Percentiles rank a stretch among this genome's conserved stretches.
phyloP scores from a whole-genome alignment of 2,329 filamentous ascomycete genomes.

The Cytospora paraplurivora region DNA sequence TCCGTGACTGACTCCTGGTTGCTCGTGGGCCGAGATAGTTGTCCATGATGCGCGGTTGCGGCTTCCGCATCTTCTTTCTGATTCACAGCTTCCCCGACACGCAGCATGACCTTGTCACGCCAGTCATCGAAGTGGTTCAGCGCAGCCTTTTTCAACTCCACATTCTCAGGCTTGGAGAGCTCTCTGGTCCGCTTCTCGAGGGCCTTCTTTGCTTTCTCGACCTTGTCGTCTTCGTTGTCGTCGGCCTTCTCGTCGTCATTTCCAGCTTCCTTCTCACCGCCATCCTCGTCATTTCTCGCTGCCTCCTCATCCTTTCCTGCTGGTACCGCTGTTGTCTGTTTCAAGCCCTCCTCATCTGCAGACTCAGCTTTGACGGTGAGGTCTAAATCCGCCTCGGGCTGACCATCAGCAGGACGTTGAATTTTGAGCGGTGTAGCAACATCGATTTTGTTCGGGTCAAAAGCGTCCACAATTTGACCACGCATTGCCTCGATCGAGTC shows the following conservation, averaged over 20 bases:
- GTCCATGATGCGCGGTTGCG: conserved; percentile 47
- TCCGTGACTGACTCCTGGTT: conserved; percentile 43
- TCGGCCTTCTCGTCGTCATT: conserved; percentile 19
- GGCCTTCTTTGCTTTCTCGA: conserved; percentile 24
- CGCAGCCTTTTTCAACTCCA: conserved; percentile 52
- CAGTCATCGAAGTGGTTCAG: conserved; percentile 76
- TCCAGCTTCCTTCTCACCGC: not conserved
- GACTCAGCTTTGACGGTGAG: conserved; percentile 2
- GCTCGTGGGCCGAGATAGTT: conserved; percentile 47
- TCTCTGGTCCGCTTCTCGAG: conserved; percentile 20
- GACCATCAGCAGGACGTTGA: not conserved
- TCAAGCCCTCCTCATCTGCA: not conserved
- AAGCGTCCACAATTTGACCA: conserved; percentile 27
- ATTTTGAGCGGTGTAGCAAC: conserved; percentile 18
- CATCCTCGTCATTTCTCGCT: not conserved
- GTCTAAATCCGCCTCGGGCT: conserved; percentile 3
- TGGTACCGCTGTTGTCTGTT: not conserved
- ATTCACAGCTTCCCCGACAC: conserved; percentile 67
- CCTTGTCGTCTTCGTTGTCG: conserved; percentile 1
- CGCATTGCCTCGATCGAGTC: conserved; percentile 29
- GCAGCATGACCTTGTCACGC: conserved; percentile 68
- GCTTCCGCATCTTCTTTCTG: conserved; percentile 51
- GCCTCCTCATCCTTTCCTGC: conserved; percentile 1
- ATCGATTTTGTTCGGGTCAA: conserved; percentile 25
- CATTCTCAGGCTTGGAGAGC: conserved; percentile 37